phyloP scores from a whole-genome alignment of 495 filamentous ascomycete genomes.

The Xylaria telfairii region DNA sequence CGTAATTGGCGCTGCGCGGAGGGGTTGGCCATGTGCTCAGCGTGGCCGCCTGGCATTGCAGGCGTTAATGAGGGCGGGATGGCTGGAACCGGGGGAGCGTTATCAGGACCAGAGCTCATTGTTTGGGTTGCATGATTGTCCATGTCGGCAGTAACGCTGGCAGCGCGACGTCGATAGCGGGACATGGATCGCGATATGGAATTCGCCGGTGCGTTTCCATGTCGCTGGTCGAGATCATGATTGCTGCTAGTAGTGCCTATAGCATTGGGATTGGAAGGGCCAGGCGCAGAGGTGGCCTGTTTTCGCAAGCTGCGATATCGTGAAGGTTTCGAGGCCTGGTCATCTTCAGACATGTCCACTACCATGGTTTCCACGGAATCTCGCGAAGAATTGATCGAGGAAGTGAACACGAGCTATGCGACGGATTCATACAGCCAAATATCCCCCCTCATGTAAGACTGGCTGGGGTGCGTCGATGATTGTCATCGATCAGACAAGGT shows the following conservation, averaged over 20 bases:
- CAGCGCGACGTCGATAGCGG: conserved; percentile 57
- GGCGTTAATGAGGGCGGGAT: conserved; percentile 32
- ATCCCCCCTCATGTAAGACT: background rate
- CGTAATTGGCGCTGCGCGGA: conserved; percentile 28
- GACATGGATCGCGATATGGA: conserved; percentile 63
- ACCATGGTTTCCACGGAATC: background rate
- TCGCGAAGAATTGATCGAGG: background rate
- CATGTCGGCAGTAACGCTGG: conserved; percentile 30
- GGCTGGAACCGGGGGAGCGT: conserved; percentile 42
- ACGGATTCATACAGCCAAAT: background rate
- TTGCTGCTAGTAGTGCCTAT: background rate
- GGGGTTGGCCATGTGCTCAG: background rate
- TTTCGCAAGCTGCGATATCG: conserved; percentile 28
- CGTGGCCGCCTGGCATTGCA: background rate
- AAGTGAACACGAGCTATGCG: background rate
- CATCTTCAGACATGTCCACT: conserved; percentile 23
- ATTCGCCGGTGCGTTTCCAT: conserved; percentile 25
- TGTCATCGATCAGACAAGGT: background rate
- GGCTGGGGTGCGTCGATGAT: background rate
- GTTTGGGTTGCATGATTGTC: conserved; percentile 37
- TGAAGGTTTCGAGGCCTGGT: conserved; percentile 20
- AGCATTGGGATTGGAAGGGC: background rate
- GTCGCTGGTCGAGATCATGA: conserved; percentile 19
- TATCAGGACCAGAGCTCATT: conserved; percentile 38
- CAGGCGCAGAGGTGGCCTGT: background rate